phyloP scores from a whole-genome alignment of 169 alveolate genomes.

The Cyclospora cayetanensis region DNA sequence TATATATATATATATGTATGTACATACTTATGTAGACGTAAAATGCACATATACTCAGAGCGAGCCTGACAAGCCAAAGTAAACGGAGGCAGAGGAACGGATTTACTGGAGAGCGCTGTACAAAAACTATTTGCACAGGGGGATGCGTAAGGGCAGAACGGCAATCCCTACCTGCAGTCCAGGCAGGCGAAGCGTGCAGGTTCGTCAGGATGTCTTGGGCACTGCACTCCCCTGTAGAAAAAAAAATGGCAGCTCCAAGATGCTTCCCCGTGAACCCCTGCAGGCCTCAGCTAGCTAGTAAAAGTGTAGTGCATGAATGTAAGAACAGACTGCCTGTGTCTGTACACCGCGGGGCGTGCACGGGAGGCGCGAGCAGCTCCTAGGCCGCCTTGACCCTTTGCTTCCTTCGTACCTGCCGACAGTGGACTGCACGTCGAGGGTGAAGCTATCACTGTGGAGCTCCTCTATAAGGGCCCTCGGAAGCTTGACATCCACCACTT shows the following conservation, averaged over 20 bases:
- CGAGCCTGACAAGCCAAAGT: not conserved
- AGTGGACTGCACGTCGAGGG: not conserved
- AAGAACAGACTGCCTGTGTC: no score
- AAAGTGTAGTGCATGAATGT: no score
- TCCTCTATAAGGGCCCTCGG: not conserved
- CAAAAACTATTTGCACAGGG: no score
- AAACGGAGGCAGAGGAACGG: not conserved
- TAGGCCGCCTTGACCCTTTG: no score
- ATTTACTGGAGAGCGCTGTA: no score
- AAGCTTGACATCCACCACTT: not conserved
- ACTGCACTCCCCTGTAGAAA: not conserved
- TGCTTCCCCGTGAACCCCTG: no score
- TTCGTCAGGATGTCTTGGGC: not conserved
- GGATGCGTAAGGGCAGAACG: no score
- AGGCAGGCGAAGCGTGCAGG: conserved; percentile 27
- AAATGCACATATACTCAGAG: not conserved
- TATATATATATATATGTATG: not conserved
- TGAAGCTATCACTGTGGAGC: not conserved
- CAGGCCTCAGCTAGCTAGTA: no score
- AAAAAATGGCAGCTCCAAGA: not conserved
- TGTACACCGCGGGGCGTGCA: no score
- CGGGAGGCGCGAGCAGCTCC: no score
- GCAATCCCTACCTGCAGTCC: conserved; percentile 24
- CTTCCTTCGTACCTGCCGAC: not conserved
- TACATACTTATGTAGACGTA: not conserved